phyloP scores from a whole-genome alignment of 495 filamentous ascomycete genomes.

The Hypoxylon fuscum region DNA sequence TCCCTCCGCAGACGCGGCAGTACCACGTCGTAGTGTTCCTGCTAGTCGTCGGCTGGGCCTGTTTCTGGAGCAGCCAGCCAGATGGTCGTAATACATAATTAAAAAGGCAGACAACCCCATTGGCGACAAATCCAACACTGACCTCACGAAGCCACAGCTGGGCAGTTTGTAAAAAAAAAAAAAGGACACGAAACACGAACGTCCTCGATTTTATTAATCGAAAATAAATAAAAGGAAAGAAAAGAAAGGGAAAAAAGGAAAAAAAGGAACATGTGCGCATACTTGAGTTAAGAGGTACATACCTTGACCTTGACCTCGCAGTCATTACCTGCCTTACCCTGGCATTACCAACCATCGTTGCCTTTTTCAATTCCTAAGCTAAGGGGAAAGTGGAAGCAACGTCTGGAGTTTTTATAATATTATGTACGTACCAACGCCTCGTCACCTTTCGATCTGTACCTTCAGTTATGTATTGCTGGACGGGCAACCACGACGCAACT shows the following conservation, averaged over 20 bases:
- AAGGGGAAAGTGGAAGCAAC: neutral
- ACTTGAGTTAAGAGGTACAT: slow-evolving; percentile 15
- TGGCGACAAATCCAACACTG: slow-evolving; percentile 28
- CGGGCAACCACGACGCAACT: too few species aligned
- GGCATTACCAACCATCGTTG: neutral
- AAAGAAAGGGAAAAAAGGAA: slow-evolving; percentile 1
- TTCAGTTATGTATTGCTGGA: too few species aligned
- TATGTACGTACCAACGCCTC: too few species aligned
- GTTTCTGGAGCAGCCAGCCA: slow-evolving; percentile 20
- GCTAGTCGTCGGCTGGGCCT: slow-evolving; percentile 18
- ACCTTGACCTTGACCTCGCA: slow-evolving; percentile 1
- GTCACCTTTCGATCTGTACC: too few species aligned
- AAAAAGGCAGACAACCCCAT: slow-evolving; percentile 39
- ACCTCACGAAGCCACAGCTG: slow-evolving; percentile 17
- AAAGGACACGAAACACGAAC: slow-evolving; percentile 1
- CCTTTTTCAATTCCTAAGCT: neutral
- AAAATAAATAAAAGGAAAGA: slow-evolving; percentile 1
- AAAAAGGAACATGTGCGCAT: slow-evolving; percentile 1
- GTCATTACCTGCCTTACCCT: slow-evolving; percentile 1
- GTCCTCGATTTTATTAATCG: neutral
- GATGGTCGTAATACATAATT: slow-evolving; percentile 34
- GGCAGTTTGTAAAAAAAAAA: neutral
- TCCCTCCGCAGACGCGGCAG: slow-evolving; percentile 39
- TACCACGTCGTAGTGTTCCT: slow-evolving; percentile 35
- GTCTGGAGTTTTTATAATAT: too few species aligned